Percentiles rank a stretch among this genome's conserved stretches.
phyloP scores from a whole-genome alignment of 805 yeast species.

The Myxozyma neotropica region DNA sequence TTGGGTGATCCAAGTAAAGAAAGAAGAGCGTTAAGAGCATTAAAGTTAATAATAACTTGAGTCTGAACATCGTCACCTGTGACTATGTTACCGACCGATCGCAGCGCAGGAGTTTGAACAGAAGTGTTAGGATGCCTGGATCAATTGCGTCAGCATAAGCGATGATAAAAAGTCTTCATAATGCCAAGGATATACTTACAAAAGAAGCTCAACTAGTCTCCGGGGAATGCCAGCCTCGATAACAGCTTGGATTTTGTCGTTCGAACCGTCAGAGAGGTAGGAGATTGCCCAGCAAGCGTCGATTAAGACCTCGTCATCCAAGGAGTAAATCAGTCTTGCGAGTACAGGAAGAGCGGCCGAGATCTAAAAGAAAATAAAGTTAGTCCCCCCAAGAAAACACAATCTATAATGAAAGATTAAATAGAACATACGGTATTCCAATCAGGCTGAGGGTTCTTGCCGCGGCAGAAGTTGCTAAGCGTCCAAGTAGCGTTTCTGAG shows the following conservation, averaged over 20 bases:
- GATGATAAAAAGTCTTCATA: background rate
- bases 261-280: slow-evolving; percentile 88
- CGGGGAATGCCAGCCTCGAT: slow-evolving; percentile 95
- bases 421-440: slow-evolving; percentile 59
- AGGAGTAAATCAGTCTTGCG: slow-evolving; percentile 85
- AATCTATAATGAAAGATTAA: background rate
- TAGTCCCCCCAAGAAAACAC: background rate
- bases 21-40: slow-evolving; percentile 83
- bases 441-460: slow-evolving; percentile 94
- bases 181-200: slow-evolving; percentile 4
- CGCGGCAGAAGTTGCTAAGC: slow-evolving; percentile 92
- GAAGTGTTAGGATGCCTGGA: slow-evolving; percentile 72
- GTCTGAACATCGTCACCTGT: slow-evolving; percentile 97
- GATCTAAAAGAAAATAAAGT: slow-evolving; percentile 45
- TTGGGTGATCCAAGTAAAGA: slow-evolving; percentile 79
- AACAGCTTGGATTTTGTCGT: slow-evolving; percentile 93
- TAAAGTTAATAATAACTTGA: slow-evolving; percentile 89
- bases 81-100: slow-evolving; percentile 97
- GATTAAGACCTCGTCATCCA: slow-evolving; percentile 89
- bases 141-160: background rate
- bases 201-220: slow-evolving; percentile 84
- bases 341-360: slow-evolving; percentile 87
- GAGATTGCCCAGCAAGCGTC: slow-evolving; percentile 99
- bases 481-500: slow-evolving; percentile 99
- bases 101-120: slow-evolving; percentile 94